Percentiles rank a stretch among this genome's conserved stretches.
phyloP scores from a whole-genome alignment of 371 early-diverging fungal species.

The Lichtheimia ramosa region DNA sequence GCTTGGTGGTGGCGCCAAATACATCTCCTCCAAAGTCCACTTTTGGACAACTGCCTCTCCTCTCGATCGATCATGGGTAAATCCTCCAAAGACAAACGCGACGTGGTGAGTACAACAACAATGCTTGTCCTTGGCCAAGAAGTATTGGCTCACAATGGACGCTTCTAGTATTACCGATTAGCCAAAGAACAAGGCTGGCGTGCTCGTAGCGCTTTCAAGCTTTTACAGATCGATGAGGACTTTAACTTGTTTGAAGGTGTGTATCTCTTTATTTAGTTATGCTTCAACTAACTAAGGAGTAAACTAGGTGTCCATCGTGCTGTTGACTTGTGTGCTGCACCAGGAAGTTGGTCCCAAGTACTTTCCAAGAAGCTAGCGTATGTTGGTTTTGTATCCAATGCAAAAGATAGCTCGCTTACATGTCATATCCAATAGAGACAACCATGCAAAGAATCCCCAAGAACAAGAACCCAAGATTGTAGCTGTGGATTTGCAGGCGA shows the following conservation, averaged over 20 bases:
- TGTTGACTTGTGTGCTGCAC: slow-evolving; percentile 99
- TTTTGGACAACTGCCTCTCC: not conserved
- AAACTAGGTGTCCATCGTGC: slow-evolving; percentile 79
- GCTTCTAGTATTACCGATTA: slow-evolving; percentile 81
- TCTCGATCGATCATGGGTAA: slow-evolving; percentile 67
- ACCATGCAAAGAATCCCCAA: slow-evolving; percentile 54
- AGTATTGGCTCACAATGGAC: no score
- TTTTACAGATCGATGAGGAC: slow-evolving; percentile 94
- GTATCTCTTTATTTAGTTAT: not conserved
- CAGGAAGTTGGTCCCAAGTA: slow-evolving; percentile 99
- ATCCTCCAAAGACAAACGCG: slow-evolving; percentile 92
- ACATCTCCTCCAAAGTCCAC: not conserved
- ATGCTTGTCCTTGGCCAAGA: no score
- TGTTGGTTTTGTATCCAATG: slow-evolving; percentile 1
- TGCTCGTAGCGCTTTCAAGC: slow-evolving; percentile 97
- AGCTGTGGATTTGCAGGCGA: slow-evolving; percentile 98
- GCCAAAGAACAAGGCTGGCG: slow-evolving; percentile 98
- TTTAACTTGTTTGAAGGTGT: slow-evolving; percentile 79
- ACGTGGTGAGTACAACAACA: slow-evolving; percentile 58
- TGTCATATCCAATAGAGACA: slow-evolving; percentile 41
- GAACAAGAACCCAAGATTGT: slow-evolving; percentile 78
- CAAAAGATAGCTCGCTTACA: not conserved
- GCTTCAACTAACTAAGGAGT: not conserved
- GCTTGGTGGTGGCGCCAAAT: no score
- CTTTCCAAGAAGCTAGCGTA: slow-evolving; percentile 72